Conservation (phyloP, 305 asterid genomes). For the Rubia peregrina region DNA sequence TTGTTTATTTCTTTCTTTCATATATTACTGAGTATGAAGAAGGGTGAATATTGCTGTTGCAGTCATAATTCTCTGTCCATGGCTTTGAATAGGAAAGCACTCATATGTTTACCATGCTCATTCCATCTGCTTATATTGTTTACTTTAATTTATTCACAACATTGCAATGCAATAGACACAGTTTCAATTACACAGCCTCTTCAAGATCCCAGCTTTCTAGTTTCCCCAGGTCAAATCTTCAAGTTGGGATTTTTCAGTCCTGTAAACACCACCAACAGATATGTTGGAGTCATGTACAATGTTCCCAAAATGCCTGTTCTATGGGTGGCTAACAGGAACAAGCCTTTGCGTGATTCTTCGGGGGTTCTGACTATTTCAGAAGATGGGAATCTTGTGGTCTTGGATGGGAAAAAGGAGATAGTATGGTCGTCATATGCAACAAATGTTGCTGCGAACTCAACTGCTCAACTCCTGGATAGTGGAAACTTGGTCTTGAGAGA, state of each 20-base stretch:
- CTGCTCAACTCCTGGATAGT: neutral
- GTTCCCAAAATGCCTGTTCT: neutral
- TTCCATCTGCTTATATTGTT: neutral
- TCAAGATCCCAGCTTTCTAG: neutral
- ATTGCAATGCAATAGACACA: constrained; percentile 15
- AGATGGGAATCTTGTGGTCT: neutral
- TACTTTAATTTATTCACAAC: neutral
- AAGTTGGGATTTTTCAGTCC: constrained; percentile 1
- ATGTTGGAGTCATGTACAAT: neutral
- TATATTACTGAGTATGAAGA: neutral
- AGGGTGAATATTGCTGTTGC: neutral
- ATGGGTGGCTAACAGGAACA: constrained; percentile 1
- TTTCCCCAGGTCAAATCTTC: neutral
- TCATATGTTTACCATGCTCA: neutral
- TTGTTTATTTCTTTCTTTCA: neutral
- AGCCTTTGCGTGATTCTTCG: neutral
- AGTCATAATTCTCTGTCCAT: neutral
- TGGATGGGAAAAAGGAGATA: neutral
- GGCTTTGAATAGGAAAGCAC: neutral
- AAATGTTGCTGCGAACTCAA: neutral
- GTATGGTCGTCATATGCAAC: neutral
- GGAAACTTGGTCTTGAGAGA: neutral
- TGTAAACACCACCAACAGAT: neutral
- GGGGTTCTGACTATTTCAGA: neutral
- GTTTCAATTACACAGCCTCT: neutral